A percentile compares a stretch with the other conserved stretches of the same genome.
Conservation (phyloP, 257 asterid species). For the Solanum lycopersicoides region DNA sequence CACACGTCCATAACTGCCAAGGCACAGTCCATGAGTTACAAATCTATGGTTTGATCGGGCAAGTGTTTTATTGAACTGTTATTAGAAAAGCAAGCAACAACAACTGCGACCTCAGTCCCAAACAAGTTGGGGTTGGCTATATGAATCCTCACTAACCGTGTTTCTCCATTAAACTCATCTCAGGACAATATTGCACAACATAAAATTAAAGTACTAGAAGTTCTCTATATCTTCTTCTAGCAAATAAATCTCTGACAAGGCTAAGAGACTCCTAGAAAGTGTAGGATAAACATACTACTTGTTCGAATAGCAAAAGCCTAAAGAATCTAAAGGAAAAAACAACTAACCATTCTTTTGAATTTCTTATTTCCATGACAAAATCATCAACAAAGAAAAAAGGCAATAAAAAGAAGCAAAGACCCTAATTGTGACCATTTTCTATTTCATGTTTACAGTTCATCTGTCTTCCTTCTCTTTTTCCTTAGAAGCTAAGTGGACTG, state of each 20-base stretch:
- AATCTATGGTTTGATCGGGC: background rate
- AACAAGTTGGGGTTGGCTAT: background rate
- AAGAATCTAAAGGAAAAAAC: background rate
- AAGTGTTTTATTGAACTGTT: background rate
- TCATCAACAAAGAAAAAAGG: background rate
- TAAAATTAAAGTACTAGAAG: background rate
- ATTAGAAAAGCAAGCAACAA: background rate
- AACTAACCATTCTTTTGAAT: background rate
- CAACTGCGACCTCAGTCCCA: background rate
- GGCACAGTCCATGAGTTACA: conserved; percentile 11
- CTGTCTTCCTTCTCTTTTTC: background rate
- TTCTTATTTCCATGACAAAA: background rate
- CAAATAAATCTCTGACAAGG: background rate
- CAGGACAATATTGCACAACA: background rate
- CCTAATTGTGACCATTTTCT: background rate
- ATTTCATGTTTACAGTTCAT: background rate
- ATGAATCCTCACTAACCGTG: background rate
- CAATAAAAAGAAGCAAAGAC: background rate
- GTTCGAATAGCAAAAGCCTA: background rate
- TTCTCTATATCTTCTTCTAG: background rate
- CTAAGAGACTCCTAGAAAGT: background rate
- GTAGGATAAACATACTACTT: background rate
- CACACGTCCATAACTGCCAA: conserved; percentile 80
- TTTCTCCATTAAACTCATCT: background rate
- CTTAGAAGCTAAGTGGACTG: background rate